Conservation (phyloP, 2,329 filamentous ascomycete species). For the Alternaria rosae region DNA sequence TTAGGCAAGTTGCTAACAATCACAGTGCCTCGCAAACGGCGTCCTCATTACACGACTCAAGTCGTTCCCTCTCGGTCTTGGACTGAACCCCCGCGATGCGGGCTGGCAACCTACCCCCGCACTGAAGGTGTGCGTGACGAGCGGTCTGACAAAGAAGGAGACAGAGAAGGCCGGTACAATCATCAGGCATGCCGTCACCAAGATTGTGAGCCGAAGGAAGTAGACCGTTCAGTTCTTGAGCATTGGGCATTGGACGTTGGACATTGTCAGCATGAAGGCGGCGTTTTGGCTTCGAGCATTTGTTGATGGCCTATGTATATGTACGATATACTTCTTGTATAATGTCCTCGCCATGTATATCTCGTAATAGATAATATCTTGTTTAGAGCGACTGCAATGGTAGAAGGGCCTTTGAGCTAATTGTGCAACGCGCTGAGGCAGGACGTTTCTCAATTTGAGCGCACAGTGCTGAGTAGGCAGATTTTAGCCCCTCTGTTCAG, state of each 20-base stretch:
- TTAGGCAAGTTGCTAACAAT: slow-evolving; percentile 16
- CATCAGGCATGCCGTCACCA: slow-evolving; percentile 92
- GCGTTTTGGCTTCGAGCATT: slow-evolving; percentile 4
- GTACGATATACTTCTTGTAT: slow-evolving; percentile 8
- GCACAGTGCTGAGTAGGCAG: background rate
- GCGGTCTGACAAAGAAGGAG: slow-evolving; percentile 89
- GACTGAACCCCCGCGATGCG: slow-evolving; percentile 71
- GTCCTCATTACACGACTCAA: slow-evolving; percentile 90
- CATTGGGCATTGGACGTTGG: background rate
- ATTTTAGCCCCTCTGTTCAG: background rate
- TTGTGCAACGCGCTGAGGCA: background rate
- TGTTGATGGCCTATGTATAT: background rate
- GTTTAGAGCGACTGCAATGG: background rate
- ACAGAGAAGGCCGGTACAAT: slow-evolving; percentile 90
- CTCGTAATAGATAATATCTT: slow-evolving; percentile 8
- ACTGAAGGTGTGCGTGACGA: slow-evolving; percentile 90
- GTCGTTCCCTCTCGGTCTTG: slow-evolving; percentile 67
- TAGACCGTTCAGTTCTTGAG: slow-evolving; percentile 12
- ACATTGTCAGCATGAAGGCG: background rate
- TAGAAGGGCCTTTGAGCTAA: background rate
- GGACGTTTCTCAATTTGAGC: background rate
- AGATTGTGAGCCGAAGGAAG: slow-evolving; percentile 73
- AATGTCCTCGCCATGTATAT: background rate
- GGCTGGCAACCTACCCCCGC: slow-evolving; percentile 76
- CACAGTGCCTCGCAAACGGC: slow-evolving; percentile 80